A percentile compares a stretch with the other conserved stretches of the same genome.
Conservation (phyloP, 106 monocot species). For the Alisma plantagoaquatica region DNA sequence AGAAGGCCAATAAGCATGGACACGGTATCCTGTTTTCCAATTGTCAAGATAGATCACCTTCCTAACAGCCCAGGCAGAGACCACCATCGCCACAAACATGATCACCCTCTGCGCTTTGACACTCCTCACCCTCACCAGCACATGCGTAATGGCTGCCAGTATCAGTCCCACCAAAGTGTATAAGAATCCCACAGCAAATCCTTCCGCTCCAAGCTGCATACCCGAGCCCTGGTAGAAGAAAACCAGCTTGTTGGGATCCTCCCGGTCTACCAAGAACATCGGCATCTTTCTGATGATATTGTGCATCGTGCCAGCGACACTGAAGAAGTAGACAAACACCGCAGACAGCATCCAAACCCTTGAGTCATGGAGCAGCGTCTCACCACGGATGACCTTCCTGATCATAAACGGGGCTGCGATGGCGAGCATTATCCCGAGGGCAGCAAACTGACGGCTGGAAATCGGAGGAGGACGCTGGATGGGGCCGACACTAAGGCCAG, state of each 20-base stretch:
- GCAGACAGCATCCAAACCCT: conserved; percentile 70
- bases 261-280: conserved; percentile 49
- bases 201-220: conserved; percentile 93
- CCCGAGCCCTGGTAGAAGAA: conserved; percentile 95
- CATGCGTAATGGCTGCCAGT: conserved; percentile 63
- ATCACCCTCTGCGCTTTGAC: conserved; percentile 37
- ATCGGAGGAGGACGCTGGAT: conserved; percentile 68
- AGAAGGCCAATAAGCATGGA: conserved; percentile 79
- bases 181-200: conserved; percentile 74
- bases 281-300: conserved; percentile 84
- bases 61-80: conserved; percentile 77
- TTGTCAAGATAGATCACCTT: conserved; percentile 90
- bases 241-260: conserved; percentile 45
- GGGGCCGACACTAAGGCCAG: conserved; percentile 50
- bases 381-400: conserved; percentile 45
- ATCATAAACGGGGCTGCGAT: conserved; percentile 50
- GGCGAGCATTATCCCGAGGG: conserved; percentile 26
- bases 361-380: conserved; percentile 64
- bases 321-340: conserved; percentile 90
- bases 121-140: conserved; percentile 41
- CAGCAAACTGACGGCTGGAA: conserved; percentile 42
- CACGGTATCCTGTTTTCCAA: conserved; percentile 98
- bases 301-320: conserved; percentile 86
- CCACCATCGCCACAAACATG: conserved; percentile 60
- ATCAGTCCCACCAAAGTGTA: conserved; percentile 84